Conservation (phyloP, 2,329 filamentous ascomycete species). For the Calycina herbarum region DNA sequence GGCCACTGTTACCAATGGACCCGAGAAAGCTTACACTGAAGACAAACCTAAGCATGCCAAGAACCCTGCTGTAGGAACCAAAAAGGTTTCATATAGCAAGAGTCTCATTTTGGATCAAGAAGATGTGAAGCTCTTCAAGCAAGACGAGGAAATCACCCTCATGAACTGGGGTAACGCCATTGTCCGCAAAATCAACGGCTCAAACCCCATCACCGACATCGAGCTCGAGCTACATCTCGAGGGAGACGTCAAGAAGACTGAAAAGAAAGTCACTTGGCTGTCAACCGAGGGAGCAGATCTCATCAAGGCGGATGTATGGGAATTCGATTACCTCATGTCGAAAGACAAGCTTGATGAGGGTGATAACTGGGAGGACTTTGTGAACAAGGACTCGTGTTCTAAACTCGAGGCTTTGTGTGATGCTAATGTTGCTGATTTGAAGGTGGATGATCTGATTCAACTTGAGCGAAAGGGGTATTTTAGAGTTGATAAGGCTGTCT, state of each 20-base stretch:
- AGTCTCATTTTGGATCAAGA: constrained; percentile 81
- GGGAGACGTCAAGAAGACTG: constrained; percentile 91
- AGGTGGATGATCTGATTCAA: constrained; percentile 90
- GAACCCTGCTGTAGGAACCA: constrained; percentile 79
- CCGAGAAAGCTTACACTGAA: constrained; percentile 61
- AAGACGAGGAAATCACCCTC: constrained; percentile 88
- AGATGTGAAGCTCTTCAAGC: constrained; percentile 77
- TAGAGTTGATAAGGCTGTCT: constrained; percentile 69
- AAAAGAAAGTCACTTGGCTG: constrained; percentile 97
- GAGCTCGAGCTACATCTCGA: constrained; percentile 86
- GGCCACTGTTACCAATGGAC: constrained; percentile 66
- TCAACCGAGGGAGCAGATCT: constrained; percentile 73
- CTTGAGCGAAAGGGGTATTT: constrained; percentile 93
- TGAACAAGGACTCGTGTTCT: constrained; percentile 72
- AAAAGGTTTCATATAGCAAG: constrained; percentile 78
- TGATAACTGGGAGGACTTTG: constrained; percentile 79
- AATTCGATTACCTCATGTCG: constrained; percentile 92
- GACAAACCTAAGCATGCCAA: constrained; percentile 88
- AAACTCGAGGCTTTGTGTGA: constrained; percentile 77
- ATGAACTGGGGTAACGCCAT: constrained; percentile 97
- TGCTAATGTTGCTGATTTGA: constrained; percentile 73
- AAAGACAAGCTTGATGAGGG: constrained; percentile 93
- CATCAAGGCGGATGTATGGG: constrained; percentile 80
- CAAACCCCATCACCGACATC: constrained; percentile 63
- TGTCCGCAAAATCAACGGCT: constrained; percentile 64